Percentiles rank a stretch among this genome's conserved stretches.
phyloP scores from a whole-genome alignment of 495 filamentous ascomycete species.

The Aspergillus incahuasiensis region DNA sequence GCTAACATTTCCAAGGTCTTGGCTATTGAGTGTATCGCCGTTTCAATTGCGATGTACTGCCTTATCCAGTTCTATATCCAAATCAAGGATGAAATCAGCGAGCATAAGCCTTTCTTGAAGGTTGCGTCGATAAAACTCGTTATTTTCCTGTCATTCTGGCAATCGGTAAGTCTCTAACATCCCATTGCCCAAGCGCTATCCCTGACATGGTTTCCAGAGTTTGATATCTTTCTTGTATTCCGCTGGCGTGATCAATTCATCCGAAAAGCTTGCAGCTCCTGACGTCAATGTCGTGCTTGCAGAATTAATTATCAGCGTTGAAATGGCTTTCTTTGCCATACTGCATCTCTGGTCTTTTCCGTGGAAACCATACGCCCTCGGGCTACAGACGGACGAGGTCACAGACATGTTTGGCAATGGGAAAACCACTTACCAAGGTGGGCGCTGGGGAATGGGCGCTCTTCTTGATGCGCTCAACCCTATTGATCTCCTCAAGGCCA shows the following conservation, averaged over 20 bases:
- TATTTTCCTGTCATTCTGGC: conserved; percentile 95
- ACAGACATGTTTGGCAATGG: conserved; percentile 47
- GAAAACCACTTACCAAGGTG: conserved; percentile 54
- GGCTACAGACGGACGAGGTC: conserved; percentile 31
- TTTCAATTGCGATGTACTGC: conserved; percentile 88
- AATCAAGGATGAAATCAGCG: conserved; percentile 60
- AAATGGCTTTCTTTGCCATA: conserved; percentile 80
- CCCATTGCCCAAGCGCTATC: not conserved
- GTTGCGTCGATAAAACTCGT: conserved; percentile 87
- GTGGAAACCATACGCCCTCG: conserved; percentile 59
- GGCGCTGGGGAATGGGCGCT: conserved; percentile 57
- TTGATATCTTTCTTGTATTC: conserved; percentile 68
- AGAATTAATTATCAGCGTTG: conserved; percentile 71
- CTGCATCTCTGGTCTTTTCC: conserved; percentile 83
- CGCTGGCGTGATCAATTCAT: conserved; percentile 55
- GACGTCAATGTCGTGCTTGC: conserved; percentile 83
- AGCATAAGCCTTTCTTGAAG: conserved; percentile 74
- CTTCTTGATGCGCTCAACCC: conserved; percentile 73
- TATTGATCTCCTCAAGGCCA: conserved; percentile 77
- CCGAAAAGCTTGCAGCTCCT: conserved; percentile 55
- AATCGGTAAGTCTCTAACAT: conserved; percentile 46
- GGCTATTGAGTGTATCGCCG: conserved; percentile 64
- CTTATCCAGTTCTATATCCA: conserved; percentile 88
- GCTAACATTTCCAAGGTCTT: conserved; percentile 47
- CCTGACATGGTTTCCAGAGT: conserved; percentile 33